phyloP scores from a whole-genome alignment of 2,329 filamentous ascomycete genomes.

The Monosporascus sp. region DNA sequence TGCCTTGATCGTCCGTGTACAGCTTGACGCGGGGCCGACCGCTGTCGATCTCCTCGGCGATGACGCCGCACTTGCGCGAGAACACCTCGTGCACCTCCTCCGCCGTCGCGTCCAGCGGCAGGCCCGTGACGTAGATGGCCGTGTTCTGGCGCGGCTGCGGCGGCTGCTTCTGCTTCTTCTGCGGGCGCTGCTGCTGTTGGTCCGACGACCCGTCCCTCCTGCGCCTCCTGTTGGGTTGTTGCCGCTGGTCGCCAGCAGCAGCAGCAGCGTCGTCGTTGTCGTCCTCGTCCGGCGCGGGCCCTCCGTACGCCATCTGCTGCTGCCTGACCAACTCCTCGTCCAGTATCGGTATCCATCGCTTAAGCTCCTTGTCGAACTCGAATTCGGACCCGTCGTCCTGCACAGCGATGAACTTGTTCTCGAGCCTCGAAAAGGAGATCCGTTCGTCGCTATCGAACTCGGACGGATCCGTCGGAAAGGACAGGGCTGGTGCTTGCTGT shows the following conservation, averaged over 20 bases:
- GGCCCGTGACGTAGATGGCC: constrained; percentile 84
- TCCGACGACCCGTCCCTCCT: constrained; percentile 27
- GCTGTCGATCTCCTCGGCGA: constrained; percentile 90
- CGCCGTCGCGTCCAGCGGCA: constrained; percentile 72
- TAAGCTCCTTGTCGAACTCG: constrained; percentile 67
- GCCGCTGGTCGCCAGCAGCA: constrained; percentile 22
- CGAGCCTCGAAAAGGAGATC: constrained; percentile 80
- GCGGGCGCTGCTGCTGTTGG: constrained; percentile 33
- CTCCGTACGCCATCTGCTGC: constrained; percentile 28
- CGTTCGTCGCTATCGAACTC: constrained; percentile 74
- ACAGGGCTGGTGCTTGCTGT: constrained; percentile 18
- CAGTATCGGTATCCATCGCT: constrained; percentile 66
- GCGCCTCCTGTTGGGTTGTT: constrained; percentile 30
- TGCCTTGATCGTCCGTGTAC: constrained; percentile 74
- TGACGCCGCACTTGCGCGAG: constrained; percentile 77
- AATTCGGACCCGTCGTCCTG: constrained; percentile 80
- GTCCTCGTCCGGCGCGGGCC: constrained; percentile 32
- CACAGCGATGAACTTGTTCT: constrained; percentile 78
- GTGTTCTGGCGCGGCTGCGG: constrained; percentile 66
- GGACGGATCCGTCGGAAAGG: constrained; percentile 55
- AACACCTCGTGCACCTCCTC: constrained; percentile 82
- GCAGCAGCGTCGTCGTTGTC: too few relatives aligned
- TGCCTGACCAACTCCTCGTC: constrained; percentile 37
- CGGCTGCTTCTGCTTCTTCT: constrained; percentile 43
- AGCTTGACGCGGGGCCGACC: constrained; percentile 87